Conservation (phyloP, 2,329 filamentous ascomycete genomes). For the Fusarium nelsonii region DNA sequence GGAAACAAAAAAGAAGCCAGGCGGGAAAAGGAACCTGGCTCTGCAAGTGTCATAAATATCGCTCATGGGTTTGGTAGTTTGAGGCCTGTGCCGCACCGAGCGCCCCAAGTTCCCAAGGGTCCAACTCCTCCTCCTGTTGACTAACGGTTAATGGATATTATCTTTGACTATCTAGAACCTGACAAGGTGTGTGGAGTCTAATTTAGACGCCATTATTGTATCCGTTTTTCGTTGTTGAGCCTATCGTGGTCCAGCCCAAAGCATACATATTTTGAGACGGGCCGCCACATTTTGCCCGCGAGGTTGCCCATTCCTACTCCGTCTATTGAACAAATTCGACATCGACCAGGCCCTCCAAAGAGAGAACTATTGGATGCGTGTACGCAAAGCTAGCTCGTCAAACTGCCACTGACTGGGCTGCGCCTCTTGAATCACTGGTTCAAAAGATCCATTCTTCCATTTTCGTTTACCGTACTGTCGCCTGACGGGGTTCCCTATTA, state of each 20-base stretch:
- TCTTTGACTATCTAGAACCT: slow-evolving; percentile 17
- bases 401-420: slow-evolving; percentile 7
- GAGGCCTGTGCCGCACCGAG: not conserved
- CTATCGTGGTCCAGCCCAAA: not conserved
- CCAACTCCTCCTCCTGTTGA: not conserved
- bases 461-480: slow-evolving; percentile 39
- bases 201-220: not conserved
- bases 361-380: not conserved
- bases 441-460: slow-evolving; percentile 16
- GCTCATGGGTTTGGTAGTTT: not conserved
- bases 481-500: not conserved
- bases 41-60: slow-evolving; percentile 31
- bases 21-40: not conserved
- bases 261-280: slow-evolving; percentile 8
- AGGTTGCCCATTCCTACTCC: no score
- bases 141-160: slow-evolving; percentile 21
- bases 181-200: not conserved
- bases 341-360: not conserved
- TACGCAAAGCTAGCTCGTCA: not conserved
- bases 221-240: slow-evolving; percentile 1
- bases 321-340: not conserved
- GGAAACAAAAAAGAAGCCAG: not conserved
- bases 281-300: not conserved
- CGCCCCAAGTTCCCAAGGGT: slow-evolving; percentile 1
- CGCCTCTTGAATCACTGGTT: not conserved